Evolutionary conservation across 2,329 filamentous ascomycete species (phyloP), one percentile per base, ranked within the genome.

Genomic region (Verticillium nubilum): DNA sequence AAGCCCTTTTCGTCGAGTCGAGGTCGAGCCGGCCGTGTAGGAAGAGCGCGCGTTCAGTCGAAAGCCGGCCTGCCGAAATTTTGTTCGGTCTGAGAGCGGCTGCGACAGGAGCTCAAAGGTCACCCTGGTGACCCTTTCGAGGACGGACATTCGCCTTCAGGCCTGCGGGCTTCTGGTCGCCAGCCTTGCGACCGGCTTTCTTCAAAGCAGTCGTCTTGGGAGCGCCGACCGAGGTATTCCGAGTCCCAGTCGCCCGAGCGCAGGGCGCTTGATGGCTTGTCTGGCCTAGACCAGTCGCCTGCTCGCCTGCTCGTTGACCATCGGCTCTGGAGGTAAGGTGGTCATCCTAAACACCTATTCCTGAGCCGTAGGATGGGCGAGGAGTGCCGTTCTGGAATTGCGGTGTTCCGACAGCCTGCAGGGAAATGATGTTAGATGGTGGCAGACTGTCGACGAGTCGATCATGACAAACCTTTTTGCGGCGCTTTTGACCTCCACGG

Each of bases 401-500:
- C 17, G 56, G 56, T 25, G 57, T 53, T 60, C 60, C 61, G 42
- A 57, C 50, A 6, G 53, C 37, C 50, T 57, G 37, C 5, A 19
- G 23, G 17, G 3, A 27, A 53, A 31, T 17, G 33, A 25, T 31
- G 31, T 58, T 58, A 58, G 56, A 52, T 19, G 42, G 42, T 19
- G 42, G 25, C 42, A 25, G 6, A 23, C 7, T 47, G 25, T 9
- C 12, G 42, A 47, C 4, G 42, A 47, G n/a, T 19, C 42, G 42
- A 19, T 23, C 42, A 12, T 47, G 6, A 47, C 54, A 35, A 26
- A 57, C 85, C 84, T 87, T 86, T 76, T 88, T 89, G 71, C 85
- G 80, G 66, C 85, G 80, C 75, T 88, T 88, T 66, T 81, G 76
- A 65, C 78, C 80, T 52, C 73, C 70, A 62, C 73, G 73, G 66